Conservation (phyloP, 805 yeast species). For the Nakazawaea laoshanensis region DNA sequence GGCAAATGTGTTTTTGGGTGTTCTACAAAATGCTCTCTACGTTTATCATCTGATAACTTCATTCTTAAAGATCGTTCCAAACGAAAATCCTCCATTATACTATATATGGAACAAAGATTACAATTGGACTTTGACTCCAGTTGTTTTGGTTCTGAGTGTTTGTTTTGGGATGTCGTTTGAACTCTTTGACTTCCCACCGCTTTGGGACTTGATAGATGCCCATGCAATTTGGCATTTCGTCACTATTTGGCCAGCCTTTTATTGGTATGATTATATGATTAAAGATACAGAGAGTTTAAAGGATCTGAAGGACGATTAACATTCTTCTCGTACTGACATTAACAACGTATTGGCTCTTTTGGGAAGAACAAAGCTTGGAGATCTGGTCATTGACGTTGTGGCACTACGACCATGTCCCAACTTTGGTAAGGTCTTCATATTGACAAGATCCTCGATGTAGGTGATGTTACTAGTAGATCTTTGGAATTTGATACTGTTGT, state of each 20-base stretch:
- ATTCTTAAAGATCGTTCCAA: constrained; percentile 15
- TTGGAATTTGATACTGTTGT: constrained; percentile 3
- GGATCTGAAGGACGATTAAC: constrained; percentile 8
- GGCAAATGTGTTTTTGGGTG: constrained; percentile 74
- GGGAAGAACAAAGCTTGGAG: constrained; percentile 9
- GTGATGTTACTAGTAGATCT: constrained; percentile 6
- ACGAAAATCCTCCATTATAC: background rate
- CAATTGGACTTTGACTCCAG: constrained; percentile 44
- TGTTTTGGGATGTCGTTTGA: constrained; percentile 81
- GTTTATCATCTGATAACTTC: constrained; percentile 24
- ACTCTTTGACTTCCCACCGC: constrained; percentile 79
- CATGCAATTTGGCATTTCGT: constrained; percentile 92
- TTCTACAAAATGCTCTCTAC: constrained; percentile 62
- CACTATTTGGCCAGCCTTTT: constrained; percentile 73
- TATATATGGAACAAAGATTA: constrained; percentile 13
- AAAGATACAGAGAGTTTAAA: constrained; percentile 27
- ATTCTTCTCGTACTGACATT: constrained; percentile 5
- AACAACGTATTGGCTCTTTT: constrained; percentile 6
- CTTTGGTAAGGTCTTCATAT: constrained; percentile 1
- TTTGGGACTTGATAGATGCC: constrained; percentile 68
- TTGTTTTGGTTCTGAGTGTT: constrained; percentile 42
- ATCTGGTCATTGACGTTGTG: constrained; percentile 4
- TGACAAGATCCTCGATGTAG: constrained; percentile 10
- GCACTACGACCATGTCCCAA: background rate
- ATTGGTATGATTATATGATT: constrained; percentile 59